Evolutionary conservation across 2,329 filamentous ascomycete genomes (phyloP), one percentile per base, ranked within the genome.

Genomic region (Rhexocercosporidium sp.): DNA sequence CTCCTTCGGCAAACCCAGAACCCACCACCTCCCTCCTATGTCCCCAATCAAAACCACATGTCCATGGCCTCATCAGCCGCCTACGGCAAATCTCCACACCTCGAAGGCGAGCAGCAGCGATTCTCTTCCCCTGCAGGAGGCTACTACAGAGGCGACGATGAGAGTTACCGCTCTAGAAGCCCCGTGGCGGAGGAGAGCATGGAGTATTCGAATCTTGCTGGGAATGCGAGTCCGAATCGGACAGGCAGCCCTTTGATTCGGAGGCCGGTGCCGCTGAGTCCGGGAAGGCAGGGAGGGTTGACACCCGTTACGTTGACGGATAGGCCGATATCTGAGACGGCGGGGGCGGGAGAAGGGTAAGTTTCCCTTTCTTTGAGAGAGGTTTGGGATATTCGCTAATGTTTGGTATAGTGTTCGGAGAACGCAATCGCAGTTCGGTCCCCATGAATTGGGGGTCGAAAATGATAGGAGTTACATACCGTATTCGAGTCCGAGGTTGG

Each of bases 1-100:
- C 62, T 74, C 0, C 29, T 74, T 18, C 67, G 60, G 9, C 70
- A 66, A 66, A 66, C 46, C 64, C 60, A 11, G 62, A 66, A 7
- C 61, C 61, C 12, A 37, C 44, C 62, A 4, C 67, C 69, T 22
- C 53, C 64, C 9, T 61, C 67, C 14, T 70, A 68, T 29, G 39
- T 27, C 5, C 54, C 67, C 12, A 39, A 22, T 12, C 44, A 53
- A 20, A 31, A 46, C 20, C 57, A 69, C 25, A 56, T 63, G 59
- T 66, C 67, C 5, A 63, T 71, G 61, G 59, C 63, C 39, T 70
- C 69, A 6, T 56, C 70, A 20, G 20, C 65, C 20, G 49, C 53
- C 16, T 71, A 62, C 27, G 41, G 62, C 18, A 69, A 69, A 29
- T 60, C 22, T 20, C 59, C 62, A 60, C 39, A 66, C 18, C n/a